Base-by-base conservation (phyloP, 768 basidiomycete species). In the Tylopilus sp. region DNA sequence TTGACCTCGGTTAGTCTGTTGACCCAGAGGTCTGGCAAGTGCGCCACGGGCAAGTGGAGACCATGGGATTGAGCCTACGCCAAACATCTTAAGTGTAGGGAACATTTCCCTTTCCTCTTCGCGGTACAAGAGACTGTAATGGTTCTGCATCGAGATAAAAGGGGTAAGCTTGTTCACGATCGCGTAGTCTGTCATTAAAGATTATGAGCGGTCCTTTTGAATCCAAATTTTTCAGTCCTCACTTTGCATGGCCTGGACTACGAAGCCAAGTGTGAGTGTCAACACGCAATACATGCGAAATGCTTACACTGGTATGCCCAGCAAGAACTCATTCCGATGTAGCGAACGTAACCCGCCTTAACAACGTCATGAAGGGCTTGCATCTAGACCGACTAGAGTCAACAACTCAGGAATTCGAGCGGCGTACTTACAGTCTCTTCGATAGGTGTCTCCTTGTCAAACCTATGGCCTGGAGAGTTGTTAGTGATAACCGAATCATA, bases 101-200 rank as follows among this genome's bases (percentile, higher is more conserved):
- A 82, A 77, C 78, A 81, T 79, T 60, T 80, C 79, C 24, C 69
- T 74, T 60, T 82, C 83, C 63, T 85, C 83, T 62, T 85, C 84
- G 38, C 82, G 76, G 60, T 84, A 84, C 33, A 81, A 41, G 6
- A 82, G 71, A 52, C 64, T 77, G 62, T 84, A 78, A 55, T 80
- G 76, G 65, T 85, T 83, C 64, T 85, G 83, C 83, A 85, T 84
- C 11, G 79, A 78, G 66, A 83, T 78, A 68, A 85, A 84, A 6
- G 77, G 78, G 8, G 78, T 79, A 30, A 76, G 69, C 37, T 71
- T 74, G 58, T 76, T 73, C 28, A 57, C 63, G 55, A 75, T 74
- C 6, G 76, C 74, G 25, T 75, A 75, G 59, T 71, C 71, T 72
- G 42, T 55, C 43, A 48, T 5, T n/a, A 30, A 53, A 33, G 22